phyloP scores from a whole-genome alignment of 352 stramenopile species.

The Globisporangium sylvaticum region DNA sequence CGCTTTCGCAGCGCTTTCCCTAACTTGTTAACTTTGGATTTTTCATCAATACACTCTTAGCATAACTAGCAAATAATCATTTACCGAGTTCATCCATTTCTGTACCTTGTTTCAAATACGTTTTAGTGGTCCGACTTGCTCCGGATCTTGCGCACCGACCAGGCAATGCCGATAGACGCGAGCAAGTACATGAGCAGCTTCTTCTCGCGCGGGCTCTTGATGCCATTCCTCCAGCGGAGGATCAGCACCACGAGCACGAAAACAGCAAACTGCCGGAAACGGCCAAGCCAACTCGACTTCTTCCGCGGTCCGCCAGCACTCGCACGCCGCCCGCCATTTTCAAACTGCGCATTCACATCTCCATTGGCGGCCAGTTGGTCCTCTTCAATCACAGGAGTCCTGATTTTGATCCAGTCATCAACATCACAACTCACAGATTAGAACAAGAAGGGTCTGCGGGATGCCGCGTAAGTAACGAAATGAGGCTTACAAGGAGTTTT shows the following conservation, averaged over 20 bases:
- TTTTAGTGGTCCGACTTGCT: conserved; percentile 28
- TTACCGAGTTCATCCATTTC: neutral
- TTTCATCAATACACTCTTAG: neutral
- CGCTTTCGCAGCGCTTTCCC: neutral
- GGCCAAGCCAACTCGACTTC: conserved; percentile 27
- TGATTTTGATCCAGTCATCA: conserved; percentile 10
- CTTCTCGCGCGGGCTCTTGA: conserved; percentile 49
- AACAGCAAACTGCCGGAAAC: conserved; percentile 36
- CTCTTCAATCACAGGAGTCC: conserved; percentile 67
- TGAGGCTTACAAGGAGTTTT: conserved; percentile 56
- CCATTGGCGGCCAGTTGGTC: conserved; percentile 27
- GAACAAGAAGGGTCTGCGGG: neutral
- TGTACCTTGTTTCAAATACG: neutral
- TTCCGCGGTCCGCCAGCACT: neutral
- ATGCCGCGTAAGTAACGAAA: no score
- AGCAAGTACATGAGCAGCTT: conserved; percentile 59
- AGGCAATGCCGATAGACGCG: conserved; percentile 53
- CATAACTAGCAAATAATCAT: conserved; percentile 1
- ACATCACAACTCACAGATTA: neutral
- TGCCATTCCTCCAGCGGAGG: conserved; percentile 43
- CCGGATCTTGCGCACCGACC: conserved; percentile 49
- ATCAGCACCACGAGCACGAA: conserved; percentile 34
- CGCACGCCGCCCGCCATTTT: conserved; percentile 4
- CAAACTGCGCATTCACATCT: conserved; percentile 14
- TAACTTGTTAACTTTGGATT: neutral